Evolutionary conservation across 108 stramenopile genomes (phyloP), one percentile per base, ranked within the genome.

Genomic region (Chaetoceros muelleri): DNA sequence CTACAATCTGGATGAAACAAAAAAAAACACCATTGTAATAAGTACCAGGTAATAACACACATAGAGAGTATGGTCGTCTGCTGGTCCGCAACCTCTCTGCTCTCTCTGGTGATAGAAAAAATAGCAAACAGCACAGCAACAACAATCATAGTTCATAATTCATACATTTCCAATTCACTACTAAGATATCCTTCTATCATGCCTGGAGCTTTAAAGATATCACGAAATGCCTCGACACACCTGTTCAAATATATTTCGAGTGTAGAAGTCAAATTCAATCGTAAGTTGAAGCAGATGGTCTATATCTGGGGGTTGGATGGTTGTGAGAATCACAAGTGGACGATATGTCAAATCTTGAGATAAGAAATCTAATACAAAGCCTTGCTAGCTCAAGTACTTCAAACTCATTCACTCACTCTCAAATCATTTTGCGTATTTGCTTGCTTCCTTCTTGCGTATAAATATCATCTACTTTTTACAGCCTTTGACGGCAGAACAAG

Each of bases 211-310:
- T n/a, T n/a, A 61, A 40, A 40, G 13, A 10, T 40, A 40, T 40
- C 34, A 10, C 34, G 34, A 10, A 13, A 40, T 10, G 13, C 13
- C 8, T 71, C 81, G 44, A 69, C 85, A 30, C 72, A 79, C 45
- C 67, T 87, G 44, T 77, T 87, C 57, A 79, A 81, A 72, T 87
- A 74, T 64, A 73, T 87, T 28, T 66, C 67, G 53, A 57, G 44
- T 16, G 71, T 87, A 40, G 85, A 87, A 44, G 65, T 87, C 23
- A 52, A 48, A 26, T 87, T 81, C 65, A 87, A 87, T 54, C 85
- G 84, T 85, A 61, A 77, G 84, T 82, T 44, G 81, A 81, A 8
- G 79, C 81, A 16, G 59, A 78, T 31, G 85, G 83, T 64, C 53
- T 87, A 19, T 74, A 78, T 51, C 74, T 81, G 3, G 81, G 83